Evolutionary conservation across 768 basidiomycete genomes (phyloP).

Genomic region (Russula virescens): DNA sequence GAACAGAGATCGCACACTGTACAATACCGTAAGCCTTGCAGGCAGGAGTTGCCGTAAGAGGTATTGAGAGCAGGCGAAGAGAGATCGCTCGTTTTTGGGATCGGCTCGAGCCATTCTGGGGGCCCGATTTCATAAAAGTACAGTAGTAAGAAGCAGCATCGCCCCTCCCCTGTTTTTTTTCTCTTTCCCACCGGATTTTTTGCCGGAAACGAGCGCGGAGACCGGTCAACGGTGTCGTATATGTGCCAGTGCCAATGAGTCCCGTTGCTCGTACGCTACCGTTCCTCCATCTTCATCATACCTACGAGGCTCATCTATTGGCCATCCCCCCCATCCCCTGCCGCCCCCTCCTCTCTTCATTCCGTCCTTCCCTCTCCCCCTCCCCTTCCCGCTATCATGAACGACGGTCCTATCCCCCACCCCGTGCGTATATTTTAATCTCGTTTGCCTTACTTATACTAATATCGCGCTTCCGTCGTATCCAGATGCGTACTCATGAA

Average conservation of each 20-base stretch:
- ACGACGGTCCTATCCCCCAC: constrained; percentile 6
- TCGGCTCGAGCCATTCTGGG: neutral
- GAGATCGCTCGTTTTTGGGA: neutral
- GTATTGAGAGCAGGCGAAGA: neutral
- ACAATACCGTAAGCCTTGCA: too few species aligned
- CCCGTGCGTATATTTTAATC: neutral
- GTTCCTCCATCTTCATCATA: neutral
- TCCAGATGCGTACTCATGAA: constrained; percentile 11
- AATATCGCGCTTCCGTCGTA: neutral
- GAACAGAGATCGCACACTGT: too few species aligned
- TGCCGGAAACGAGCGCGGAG: neutral
- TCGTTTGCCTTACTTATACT: neutral
- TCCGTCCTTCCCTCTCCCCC: too few species aligned
- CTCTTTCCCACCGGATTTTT: neutral
- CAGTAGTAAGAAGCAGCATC: neutral
- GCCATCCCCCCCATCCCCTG: neutral
- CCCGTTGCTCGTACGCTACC: too few species aligned
- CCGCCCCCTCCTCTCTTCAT: neutral
- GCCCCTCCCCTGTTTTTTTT: neutral
- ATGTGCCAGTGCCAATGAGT: constrained; percentile 4
- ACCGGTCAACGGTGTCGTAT: neutral
- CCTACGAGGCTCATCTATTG: neutral
- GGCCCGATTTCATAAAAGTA: neutral
- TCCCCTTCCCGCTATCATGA: neutral
- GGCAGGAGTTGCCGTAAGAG: too few species aligned